phyloP scores from a whole-genome alignment of 2,329 filamentous ascomycete species.

The Penicillium sp. region DNA sequence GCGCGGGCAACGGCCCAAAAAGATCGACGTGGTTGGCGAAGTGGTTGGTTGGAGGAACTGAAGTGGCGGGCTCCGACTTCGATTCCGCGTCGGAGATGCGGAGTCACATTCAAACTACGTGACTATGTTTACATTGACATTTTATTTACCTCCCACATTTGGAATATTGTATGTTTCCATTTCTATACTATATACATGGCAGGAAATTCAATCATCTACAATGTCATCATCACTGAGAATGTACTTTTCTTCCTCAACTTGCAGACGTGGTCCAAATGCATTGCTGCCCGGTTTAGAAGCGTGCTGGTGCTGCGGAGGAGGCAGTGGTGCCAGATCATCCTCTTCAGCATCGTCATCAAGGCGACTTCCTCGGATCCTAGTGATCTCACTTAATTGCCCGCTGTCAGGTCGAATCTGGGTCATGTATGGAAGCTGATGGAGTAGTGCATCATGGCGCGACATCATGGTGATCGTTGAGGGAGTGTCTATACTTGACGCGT shows the following conservation, averaged over 20 bases:
- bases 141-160: too few species aligned
- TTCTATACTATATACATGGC: neutral
- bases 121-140: neutral
- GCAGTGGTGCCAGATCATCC: slow-evolving; percentile 29
- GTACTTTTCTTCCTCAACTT: slow-evolving; percentile 60
- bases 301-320: slow-evolving; percentile 37
- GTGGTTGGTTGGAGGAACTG: neutral
- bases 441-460: slow-evolving; percentile 48
- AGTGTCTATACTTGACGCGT: slow-evolving; percentile 3
- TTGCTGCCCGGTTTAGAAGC: slow-evolving; percentile 20
- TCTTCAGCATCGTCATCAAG: slow-evolving; percentile 47
- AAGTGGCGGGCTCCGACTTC: neutral
- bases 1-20: neutral
- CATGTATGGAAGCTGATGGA: slow-evolving; percentile 87
- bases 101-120: neutral
- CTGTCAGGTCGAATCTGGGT: slow-evolving; percentile 58
- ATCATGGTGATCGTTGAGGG: slow-evolving; percentile 27
- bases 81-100: neutral
- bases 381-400: slow-evolving; percentile 65
- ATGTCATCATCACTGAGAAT: slow-evolving; percentile 82
- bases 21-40: neutral
- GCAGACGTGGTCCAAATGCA: slow-evolving; percentile 22
- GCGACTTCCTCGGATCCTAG: slow-evolving; percentile 50
- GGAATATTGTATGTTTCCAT: neutral
- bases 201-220: slow-evolving; percentile 59